These are phyloP conservation scores for Phytopythium delawarense DNA, from an alignment of 352 stramenopile genomes.

Conservation along the genomic window DNA sequence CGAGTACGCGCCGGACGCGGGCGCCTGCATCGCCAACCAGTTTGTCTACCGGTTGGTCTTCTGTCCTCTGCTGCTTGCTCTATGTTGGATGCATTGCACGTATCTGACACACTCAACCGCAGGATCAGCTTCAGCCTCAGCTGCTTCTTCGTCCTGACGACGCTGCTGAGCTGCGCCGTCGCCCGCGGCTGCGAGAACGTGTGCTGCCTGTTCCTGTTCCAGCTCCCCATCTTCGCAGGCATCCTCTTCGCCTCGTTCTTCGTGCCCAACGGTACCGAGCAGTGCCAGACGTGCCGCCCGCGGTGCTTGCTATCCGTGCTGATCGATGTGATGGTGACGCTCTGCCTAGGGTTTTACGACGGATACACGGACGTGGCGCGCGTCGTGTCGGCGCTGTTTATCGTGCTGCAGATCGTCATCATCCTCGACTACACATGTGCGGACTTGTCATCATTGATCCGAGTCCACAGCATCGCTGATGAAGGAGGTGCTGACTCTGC, in stretches of 20 bases:
- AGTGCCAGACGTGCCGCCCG: neutral
- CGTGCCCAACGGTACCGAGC: slow-evolving; percentile 45
- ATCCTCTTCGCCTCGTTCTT: slow-evolving; percentile 59
- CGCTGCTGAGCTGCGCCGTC: slow-evolving; percentile 42
- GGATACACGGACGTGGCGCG: slow-evolving; percentile 58
- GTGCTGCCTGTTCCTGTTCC: slow-evolving; percentile 63
- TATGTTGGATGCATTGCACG: neutral
- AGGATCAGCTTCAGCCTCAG: slow-evolving; percentile 70
- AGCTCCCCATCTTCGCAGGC: slow-evolving; percentile 52
- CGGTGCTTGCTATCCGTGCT: neutral
- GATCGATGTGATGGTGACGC: neutral
- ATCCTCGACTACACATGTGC: slow-evolving; percentile 73
- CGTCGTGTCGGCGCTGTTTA: slow-evolving; percentile 55
- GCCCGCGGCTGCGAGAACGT: slow-evolving; percentile 48
- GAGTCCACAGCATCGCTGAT: neutral
- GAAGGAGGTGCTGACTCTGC: neutral
- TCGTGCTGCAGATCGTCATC: slow-evolving; percentile 79
- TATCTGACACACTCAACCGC: neutral
- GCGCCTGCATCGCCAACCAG: slow-evolving; percentile 67
- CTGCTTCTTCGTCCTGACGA: slow-evolving; percentile 60
- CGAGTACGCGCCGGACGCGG: slow-evolving; percentile 20
- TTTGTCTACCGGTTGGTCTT: slow-evolving; percentile 47
- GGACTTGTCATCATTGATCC: neutral
- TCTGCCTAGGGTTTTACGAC: slow-evolving; percentile 52
- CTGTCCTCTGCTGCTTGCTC: neutral